Percentiles rank a stretch among this genome's conserved stretches.
Evolutionary conservation across 1,284 basidiomycete species (phyloP).

Genomic region (Pyrrhoderma lamaoense): DNA sequence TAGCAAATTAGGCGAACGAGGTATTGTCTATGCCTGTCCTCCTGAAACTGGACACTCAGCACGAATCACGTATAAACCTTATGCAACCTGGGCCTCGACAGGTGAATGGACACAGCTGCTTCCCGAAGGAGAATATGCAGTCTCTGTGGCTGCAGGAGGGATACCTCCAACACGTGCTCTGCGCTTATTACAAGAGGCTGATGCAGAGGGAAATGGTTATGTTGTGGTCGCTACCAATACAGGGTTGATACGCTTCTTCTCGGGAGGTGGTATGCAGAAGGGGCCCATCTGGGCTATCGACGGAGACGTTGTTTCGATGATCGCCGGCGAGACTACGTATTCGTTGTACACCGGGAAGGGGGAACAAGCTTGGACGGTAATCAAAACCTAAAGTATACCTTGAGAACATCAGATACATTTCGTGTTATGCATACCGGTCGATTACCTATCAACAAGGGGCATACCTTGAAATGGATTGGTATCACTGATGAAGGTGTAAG

Average conservation of each 20-base stretch:
- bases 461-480: conserved; percentile 84
- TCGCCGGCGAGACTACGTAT: conserved; percentile 77
- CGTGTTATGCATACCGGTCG: conserved; percentile 82
- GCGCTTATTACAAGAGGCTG: conserved; percentile 33
- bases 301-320: conserved; percentile 87
- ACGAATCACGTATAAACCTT: conserved; percentile 77
- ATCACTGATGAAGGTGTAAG: conserved; percentile 83
- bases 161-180: conserved; percentile 33
- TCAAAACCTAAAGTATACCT: conserved; percentile 81
- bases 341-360: conserved; percentile 83
- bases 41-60: conserved; percentile 62
- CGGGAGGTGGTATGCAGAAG: conserved; percentile 84
- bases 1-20: conserved; percentile 60
- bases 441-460: conserved; percentile 75
- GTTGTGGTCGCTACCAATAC: conserved; percentile 84
- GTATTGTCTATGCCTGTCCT: conserved; percentile 74
- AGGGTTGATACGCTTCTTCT: conserved; percentile 87
- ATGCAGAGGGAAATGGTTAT: conserved; percentile 66
- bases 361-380: conserved; percentile 88
- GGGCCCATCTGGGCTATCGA: conserved; percentile 78
- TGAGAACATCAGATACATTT: conserved; percentile 86
- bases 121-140: conserved; percentile 56
- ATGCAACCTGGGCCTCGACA: conserved; percentile 68
- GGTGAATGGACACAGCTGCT: conserved; percentile 82
- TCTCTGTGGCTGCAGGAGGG: conserved; percentile 79